Conservation (phyloP, 805 yeast species). For the Grigorovia humatica region DNA sequence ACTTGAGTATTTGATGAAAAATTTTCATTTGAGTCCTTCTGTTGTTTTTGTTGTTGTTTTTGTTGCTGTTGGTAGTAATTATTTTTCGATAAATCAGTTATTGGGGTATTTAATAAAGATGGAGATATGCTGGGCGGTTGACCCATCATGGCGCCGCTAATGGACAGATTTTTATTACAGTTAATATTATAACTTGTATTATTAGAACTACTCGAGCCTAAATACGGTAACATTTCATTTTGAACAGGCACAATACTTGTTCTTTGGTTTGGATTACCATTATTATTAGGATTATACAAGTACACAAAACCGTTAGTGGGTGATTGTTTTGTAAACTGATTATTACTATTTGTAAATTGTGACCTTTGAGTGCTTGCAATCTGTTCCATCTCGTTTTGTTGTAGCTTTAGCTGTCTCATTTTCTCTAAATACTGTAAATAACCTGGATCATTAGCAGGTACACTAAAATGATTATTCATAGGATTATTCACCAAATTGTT, state of each 20-base stretch:
- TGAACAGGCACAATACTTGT: neutral
- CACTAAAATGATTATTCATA: neutral
- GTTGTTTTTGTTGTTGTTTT: neutral
- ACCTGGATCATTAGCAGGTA: neutral
- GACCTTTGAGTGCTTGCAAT: neutral
- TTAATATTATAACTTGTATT: neutral
- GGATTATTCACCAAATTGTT: neutral
- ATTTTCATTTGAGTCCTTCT: neutral
- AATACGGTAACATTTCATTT: neutral
- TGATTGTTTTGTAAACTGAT: neutral
- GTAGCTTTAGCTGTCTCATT: neutral
- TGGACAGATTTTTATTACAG: neutral
- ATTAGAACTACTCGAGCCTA: neutral
- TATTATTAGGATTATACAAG: neutral
- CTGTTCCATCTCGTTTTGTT: neutral
- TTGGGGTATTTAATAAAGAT: neutral
- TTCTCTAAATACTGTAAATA: neutral
- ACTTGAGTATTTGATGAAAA: neutral
- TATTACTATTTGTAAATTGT: neutral
- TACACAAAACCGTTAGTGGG: neutral
- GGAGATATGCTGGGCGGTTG: neutral
- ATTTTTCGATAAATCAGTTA: neutral
- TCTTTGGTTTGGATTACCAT: neutral
- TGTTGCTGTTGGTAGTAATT: neutral
- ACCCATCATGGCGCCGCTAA: neutral